Evolutionary conservation across 768 basidiomycete genomes (phyloP).

Genomic region (Boletus insuetus): DNA sequence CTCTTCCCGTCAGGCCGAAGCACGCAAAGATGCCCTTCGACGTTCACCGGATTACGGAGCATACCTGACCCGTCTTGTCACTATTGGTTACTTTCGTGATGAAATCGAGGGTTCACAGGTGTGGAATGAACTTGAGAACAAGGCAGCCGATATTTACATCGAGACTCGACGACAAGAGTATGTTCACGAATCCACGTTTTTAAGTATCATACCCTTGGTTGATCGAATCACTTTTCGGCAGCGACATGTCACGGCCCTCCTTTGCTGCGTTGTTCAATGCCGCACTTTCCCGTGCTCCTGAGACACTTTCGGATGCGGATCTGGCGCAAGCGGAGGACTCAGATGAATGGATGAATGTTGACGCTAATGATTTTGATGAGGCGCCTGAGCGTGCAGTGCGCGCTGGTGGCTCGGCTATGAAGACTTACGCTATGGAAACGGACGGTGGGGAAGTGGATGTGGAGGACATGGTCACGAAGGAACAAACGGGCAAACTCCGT

Average conservation of each 20-base stretch:
- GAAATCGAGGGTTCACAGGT: conserved; percentile 73
- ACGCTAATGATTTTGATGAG: conserved; percentile 71
- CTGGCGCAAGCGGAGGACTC: conserved; percentile 52
- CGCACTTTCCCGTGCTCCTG: conserved; percentile 49
- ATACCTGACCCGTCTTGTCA: conserved; percentile 65
- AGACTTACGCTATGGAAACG: conserved; percentile 48
- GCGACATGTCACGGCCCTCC: conserved; percentile 62
- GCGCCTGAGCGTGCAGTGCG: conserved; percentile 50
- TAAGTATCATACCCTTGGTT: not conserved
- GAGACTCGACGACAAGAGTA: conserved; percentile 65
- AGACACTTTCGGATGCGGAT: conserved; percentile 17
- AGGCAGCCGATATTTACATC: conserved; percentile 67
- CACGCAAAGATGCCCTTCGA: conserved; percentile 63
- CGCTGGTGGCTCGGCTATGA: conserved; percentile 9
- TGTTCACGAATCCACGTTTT: conserved; percentile 26
- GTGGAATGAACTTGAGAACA: conserved; percentile 73
- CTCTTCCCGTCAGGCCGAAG: conserved; percentile 46
- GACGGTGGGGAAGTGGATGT: conserved; percentile 31
- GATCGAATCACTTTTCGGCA: conserved; percentile 22
- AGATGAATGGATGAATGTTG: conserved; percentile 86
- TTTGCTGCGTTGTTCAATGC: conserved; percentile 73
- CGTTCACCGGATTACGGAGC: conserved; percentile 64
- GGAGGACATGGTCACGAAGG: conserved; percentile 49
- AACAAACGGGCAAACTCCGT: conserved; percentile 68
- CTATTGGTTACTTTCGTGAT: conserved; percentile 72